Evolutionary conservation across 2,329 filamentous ascomycete species (phyloP), one percentile per base, ranked within the genome.

Genomic region (Aspergillus fructus): DNA sequence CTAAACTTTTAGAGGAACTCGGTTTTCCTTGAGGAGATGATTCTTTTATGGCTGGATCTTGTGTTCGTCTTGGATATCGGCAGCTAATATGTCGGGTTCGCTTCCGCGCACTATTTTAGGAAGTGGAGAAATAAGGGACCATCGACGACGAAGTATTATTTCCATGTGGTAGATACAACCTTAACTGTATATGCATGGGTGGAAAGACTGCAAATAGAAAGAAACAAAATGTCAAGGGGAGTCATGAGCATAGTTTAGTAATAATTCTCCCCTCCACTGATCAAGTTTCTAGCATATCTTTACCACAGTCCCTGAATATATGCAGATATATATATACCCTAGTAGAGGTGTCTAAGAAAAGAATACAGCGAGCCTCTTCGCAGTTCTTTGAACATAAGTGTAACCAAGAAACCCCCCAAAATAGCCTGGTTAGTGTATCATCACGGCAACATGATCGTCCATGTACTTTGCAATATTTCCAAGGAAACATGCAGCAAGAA

Each of bases 401-500:
- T n/a, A 13, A 37, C 6, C 34, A 5, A n/a, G n/a, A 37, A 37
- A 7, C 5, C 5, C 5, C 34, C 13, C 17, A 13, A 11, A 21
- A 42, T 42, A 21, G 11, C 40, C 9, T 12, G 9, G 9, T 41
- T 53, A 61, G 27, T 56, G 59, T 45, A 61, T 78, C 15, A 81
- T 77, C 13, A 84, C 82, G 2, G 82, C 82, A 30, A 85, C 78
- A 69, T 83, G 79, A 59, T 85, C 80, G 66, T 83, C 80, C 80
- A 86, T 83, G 61, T 83, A 84, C 67, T 79, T 71, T 39, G 74
- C 76, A 53, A 88, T 85, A 64, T 87, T 80, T 1, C 82, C 83
- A 67, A 88, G 69, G 61, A 87, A 85, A 55, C 81, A 76, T 54
- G 82, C 80, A 0, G 84, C 78, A n/a, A 86, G 50, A 48, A 87